Base-by-base conservation (phyloP, 805 yeast genomes). In the Cyberlindnera suaveolens region DNA sequence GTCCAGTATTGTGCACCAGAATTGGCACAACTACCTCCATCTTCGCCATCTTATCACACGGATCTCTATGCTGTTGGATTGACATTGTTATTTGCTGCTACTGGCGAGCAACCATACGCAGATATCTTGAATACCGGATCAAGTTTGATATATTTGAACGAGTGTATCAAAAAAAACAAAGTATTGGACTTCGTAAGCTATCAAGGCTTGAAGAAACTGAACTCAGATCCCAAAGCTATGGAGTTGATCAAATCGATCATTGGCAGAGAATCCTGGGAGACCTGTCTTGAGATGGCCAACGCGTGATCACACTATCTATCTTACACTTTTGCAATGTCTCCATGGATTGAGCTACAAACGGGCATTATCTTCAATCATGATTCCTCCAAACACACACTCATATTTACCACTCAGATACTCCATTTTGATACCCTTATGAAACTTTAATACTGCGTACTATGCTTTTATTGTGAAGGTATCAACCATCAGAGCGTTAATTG, bases 1-100 rank as follows among this genome's bases (percentile, higher is more conserved):
- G 57, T 72, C 20, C 70, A 65, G 34, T 75, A 67, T 54, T 60
- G 73, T 9, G 72, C 79, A 1, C 80, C 80, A 1, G 76, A 71
- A 43, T 50, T 75, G 16, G 42, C 72, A 10, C 33, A 50, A 14
- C 41, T 58, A 35, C 55, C 55, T 11, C 51, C 48, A 17, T 17
- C 41, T 0, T 36, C 45, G 8, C 74, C 71, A 41, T 50, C 52
- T 13, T 63, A 45, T 53, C 54, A 46, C n/a, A 64, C 76, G 3
- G 80, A 75, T 44, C 46, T 70, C 9, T 75, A 63, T 49, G 68
- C 78, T 13, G 65, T 65, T 4, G 80, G 80, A 0, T 50, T 75
- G 35, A 18, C 26, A 17, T 51, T 75, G 9, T 50, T 75, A 30
- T 62, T 65, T 40, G 70, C 74, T 10, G 74, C 72, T 1, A 68